Conservation (phyloP, 192 early-diverging fungal genomes). For the Backusella westeae region DNA sequence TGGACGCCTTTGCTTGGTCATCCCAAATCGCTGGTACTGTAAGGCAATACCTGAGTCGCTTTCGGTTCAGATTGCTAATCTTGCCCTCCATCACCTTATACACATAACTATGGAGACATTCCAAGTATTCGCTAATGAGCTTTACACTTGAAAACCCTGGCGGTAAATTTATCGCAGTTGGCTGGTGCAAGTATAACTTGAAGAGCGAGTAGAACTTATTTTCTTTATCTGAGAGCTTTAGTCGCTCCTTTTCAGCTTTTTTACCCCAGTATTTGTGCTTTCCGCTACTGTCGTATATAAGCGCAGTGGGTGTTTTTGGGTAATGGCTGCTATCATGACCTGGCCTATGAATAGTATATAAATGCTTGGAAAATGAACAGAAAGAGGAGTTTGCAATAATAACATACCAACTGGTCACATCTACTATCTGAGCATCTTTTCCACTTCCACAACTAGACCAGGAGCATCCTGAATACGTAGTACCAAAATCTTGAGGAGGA, state of each 20-base stretch:
- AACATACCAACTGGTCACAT: not conserved
- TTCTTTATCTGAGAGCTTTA: not conserved
- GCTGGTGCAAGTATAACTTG: not conserved
- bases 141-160: not conserved
- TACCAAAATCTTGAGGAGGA: not conserved
- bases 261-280: constrained; percentile 1
- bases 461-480: constrained; percentile 1
- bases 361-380: not conserved
- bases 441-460: not conserved
- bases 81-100: not conserved
- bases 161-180: not conserved
- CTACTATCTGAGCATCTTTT: not conserved
- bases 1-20: constrained; percentile 40
- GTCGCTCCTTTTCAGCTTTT: not conserved
- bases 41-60: constrained; percentile 27
- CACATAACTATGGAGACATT: constrained; percentile 4
- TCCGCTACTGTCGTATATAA: not conserved
- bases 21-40: constrained; percentile 56
- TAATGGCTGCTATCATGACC: not conserved
- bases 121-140: constrained; percentile 10
- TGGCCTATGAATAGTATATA: not conserved
- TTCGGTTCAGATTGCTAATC: not conserved
- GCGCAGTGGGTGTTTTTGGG: not conserved
- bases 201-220: not conserved
- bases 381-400: not conserved